Base-by-base conservation (phyloP, 2,329 filamentous ascomycete species). In the Daldinia sp. region DNA sequence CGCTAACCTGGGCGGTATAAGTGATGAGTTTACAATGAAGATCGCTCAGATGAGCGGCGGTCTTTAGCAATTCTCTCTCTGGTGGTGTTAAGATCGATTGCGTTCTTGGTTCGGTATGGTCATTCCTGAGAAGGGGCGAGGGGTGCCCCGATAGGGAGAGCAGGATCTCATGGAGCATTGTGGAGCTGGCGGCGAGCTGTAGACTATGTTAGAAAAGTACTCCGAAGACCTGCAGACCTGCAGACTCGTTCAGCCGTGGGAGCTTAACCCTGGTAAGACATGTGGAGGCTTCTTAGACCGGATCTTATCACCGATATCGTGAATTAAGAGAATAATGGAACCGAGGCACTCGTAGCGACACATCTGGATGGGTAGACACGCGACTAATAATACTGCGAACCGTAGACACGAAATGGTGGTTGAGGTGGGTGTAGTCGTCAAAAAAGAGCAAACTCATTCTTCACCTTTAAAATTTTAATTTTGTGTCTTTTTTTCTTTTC, bases 81-180 rank as follows among this genome's bases (percentile, higher is more conserved):
- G 93, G 88, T 35, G 92, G 90, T 45, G 93, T 92, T 74, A 90
- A 77, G 74, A 84, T 75, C 71, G 81, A 76, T 72, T 78, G 72
- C 54, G 81, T 75, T 71, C 79, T 77, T 73, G 80, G 75, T 68
- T 80, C 81, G 71, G 81, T 77, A 71, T 71, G 71, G 67, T 81
- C 76, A 70, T 80, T 75, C 76, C 86, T 85, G 80, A 97, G 91
- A 75, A 98, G 87, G 70, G 93, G 90, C 68, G 94, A 97, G 68
- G 92, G 90, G 80, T 98, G 92, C 70, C 95, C 94, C 73, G 94
- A 96, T 78, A 98, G 89, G 77, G 94, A 94, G 78, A 99, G 90
- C 78, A 98, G 88, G 81, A 99, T 93, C 84, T 99, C 95, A 86
- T 98, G 95, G 77, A 99, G 91, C 95, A 99, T 99, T 70, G 70